Evolutionary conservation across 106 monocot species (phyloP).

Genomic region (Chionographis japonica): DNA sequence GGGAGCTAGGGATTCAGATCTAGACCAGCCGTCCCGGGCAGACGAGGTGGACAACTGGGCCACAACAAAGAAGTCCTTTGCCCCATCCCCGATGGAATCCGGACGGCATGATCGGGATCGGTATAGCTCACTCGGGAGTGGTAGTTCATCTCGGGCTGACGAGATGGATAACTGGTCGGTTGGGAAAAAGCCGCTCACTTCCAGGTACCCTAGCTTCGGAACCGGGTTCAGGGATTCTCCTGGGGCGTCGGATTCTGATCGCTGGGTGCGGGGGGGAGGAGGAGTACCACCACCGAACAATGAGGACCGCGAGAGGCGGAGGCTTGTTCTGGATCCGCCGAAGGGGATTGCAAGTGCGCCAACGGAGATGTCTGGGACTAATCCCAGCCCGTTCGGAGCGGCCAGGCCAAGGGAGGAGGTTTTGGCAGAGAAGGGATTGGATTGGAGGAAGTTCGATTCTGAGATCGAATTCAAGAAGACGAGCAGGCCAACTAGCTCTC

Average conservation of each 20-base stretch:
- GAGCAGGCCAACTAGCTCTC: conserved; percentile 66
- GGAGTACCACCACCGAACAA: conserved; percentile 14
- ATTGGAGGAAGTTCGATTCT: conserved; percentile 84
- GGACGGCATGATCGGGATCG: conserved; percentile 34
- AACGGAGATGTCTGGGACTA: conserved; percentile 14
- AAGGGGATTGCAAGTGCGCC: conserved; percentile 26
- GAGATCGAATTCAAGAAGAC: conserved; percentile 57
- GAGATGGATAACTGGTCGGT: conserved; percentile 64
- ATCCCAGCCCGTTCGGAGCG: conserved; percentile 71
- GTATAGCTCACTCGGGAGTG: conserved; percentile 38
- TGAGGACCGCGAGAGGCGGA: conserved; percentile 54
- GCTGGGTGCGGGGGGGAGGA: conserved; percentile 46
- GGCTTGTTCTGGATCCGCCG: conserved; percentile 66
- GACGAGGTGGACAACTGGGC: conserved; percentile 91
- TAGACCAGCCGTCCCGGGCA: conserved; percentile 69
- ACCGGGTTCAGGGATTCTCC: conserved; percentile 48
- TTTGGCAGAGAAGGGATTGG: conserved; percentile 81
- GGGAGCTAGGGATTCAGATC: conserved; percentile 25
- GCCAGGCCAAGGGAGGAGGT: conserved; percentile 92
- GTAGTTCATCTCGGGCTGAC: conserved; percentile 42
- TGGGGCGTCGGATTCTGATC: conserved; percentile 47
- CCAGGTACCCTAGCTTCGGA: conserved; percentile 40
- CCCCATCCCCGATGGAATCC: conserved; percentile 18
- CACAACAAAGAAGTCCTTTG: conserved; percentile 49
- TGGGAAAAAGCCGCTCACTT: conserved; percentile 47